Evolutionary conservation across 208 protist species (phyloP), one percentile per base, ranked within the genome.

Genomic region (Endotrypanum monterogeii): DNA sequence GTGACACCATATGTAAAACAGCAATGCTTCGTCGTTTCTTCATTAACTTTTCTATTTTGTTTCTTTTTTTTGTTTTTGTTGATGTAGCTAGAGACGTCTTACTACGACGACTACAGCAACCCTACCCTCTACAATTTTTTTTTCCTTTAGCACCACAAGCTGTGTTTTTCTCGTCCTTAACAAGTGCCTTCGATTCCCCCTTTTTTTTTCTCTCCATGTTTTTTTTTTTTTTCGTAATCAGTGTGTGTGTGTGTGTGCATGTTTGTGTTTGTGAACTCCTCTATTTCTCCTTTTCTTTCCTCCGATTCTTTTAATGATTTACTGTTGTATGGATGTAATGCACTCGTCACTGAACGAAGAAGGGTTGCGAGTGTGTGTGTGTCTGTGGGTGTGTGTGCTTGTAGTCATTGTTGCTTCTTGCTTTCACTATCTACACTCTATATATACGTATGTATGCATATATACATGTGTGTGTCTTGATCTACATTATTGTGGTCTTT

Each of bases 1-100:
- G 57, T 65, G 37, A 65, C 14, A 25, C 37, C 60, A 65, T 65
- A 37, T 65, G 46, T 46, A 65, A 65, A 65, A 65, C 28, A 65
- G 60, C 60, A 48, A 48, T 65, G 60, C 60, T 44, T 16, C 16
- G 35, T 46, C 37, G 28, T 65, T 11, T 16, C 60, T 37, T 12
- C 5, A 11, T 11, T 48, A 1, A 18, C 60, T 30, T 65, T 39
- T 7, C 28, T n/a, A n/a, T 39, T 25, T 41, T 46, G 32, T 44
- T 65, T 44, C 44, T 6, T 37, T 39, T 41, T 28, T 9, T 23
- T 44, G 8, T 48, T 48, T 48, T 11, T 48, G 44, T 48, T 48
- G 44, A 5, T 48, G 44, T 48, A 48, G 5, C 12, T 48, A 14
- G 44, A 14, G 44, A 48, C 44, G 44, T 11, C 5, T 11, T 28